phyloP scores from a whole-genome alignment of 768 basidiomycete genomes.

The Rhodotorula kratochvilovae region DNA sequence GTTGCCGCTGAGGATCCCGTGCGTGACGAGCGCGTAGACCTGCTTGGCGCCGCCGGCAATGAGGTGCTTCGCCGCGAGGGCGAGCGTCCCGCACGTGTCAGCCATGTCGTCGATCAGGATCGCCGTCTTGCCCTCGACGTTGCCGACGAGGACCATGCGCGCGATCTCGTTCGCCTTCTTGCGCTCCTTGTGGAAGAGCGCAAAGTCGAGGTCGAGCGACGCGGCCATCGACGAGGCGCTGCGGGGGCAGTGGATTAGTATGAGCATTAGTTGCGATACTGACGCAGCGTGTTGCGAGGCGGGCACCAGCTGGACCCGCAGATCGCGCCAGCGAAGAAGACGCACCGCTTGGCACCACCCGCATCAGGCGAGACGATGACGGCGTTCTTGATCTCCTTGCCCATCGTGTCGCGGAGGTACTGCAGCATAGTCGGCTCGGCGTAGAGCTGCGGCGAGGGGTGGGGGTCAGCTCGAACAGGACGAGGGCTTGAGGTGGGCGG shows the following conservation, averaged over 20 bases:
- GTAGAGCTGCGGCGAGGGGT: too few relatives aligned
- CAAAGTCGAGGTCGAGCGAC: slow-evolving; percentile 92
- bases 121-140: slow-evolving; percentile 84
- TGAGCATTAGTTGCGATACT: too few relatives aligned
- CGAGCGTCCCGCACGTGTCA: slow-evolving; percentile 90
- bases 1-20: slow-evolving; percentile 82
- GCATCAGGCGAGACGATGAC: slow-evolving; percentile 98
- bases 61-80: slow-evolving; percentile 82
- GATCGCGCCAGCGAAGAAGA: not conserved
- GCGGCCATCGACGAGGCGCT: slow-evolving; percentile 98
- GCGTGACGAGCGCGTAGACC: slow-evolving; percentile 89
- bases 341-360: slow-evolving; percentile 91
- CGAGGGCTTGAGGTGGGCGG: slow-evolving; percentile 12
- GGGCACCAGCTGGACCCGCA: too few relatives aligned
- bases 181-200: slow-evolving; percentile 97
- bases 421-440: slow-evolving; percentile 92
- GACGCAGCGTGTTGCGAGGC: too few relatives aligned
- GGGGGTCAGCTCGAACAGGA: not conserved
- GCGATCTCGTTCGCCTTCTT: slow-evolving; percentile 94
- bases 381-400: slow-evolving; percentile 62
- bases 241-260: slow-evolving; percentile 19
- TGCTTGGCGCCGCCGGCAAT: slow-evolving; percentile 78
- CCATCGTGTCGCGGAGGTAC: slow-evolving; percentile 87
- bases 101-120: slow-evolving; percentile 99
- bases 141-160: slow-evolving; percentile 90